Conservation (phyloP, 2,329 filamentous ascomycete species). For the Hypoxylon sp. region DNA sequence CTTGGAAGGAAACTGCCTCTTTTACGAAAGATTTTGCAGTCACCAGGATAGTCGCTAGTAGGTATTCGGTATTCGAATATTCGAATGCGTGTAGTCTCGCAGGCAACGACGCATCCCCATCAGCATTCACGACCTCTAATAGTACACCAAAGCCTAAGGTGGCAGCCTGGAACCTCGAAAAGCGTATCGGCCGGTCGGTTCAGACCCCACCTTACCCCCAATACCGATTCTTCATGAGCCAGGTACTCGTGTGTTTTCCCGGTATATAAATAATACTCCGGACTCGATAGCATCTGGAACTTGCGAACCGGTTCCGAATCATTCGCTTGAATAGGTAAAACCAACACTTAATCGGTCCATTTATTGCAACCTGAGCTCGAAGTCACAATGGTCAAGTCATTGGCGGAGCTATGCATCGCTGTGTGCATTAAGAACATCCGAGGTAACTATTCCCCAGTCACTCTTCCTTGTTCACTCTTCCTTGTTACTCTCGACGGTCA, state of each 20-base stretch:
- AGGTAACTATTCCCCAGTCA: constrained; percentile 41
- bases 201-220: neutral
- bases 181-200: neutral
- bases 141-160: neutral
- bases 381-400: constrained; percentile 59
- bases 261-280: neutral
- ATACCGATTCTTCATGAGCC: neutral
- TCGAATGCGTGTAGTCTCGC: neutral
- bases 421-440: constrained; percentile 69
- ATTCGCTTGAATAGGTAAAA: neutral
- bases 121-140: neutral
- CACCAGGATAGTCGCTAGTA: neutral
- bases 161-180: neutral
- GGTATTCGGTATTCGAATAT: too few species aligned
- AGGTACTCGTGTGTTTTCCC: neutral
- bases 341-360: neutral
- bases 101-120: neutral
- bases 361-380: neutral
- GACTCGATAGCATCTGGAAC: neutral
- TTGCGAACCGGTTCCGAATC: neutral
- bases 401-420: constrained; percentile 66
- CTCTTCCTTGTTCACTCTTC: neutral
- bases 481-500: neutral
- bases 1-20: neutral
- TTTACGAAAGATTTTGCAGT: neutral